Conservation (phyloP, 495 filamentous ascomycete genomes). For the Chaetomium tenue region DNA sequence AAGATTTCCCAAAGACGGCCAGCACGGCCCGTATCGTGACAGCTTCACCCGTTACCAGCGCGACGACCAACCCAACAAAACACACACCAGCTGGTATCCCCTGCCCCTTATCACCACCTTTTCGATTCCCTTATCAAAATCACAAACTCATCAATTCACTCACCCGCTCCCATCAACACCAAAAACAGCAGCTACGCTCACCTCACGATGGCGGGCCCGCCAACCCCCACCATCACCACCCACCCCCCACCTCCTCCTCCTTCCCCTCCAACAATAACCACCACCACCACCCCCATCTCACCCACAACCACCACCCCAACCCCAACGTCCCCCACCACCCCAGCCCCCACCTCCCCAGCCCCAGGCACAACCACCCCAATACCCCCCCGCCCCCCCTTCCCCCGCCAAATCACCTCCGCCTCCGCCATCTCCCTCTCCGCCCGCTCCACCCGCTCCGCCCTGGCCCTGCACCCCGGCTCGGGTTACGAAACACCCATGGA, state of each 20-base stretch:
- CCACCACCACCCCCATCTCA: too few relatives aligned
- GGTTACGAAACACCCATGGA: slow-evolving; percentile 5
- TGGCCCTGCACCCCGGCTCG: background rate
- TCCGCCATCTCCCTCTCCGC: too few relatives aligned
- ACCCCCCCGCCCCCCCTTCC: background rate
- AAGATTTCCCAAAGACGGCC: too few relatives aligned
- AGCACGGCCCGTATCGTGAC: too few relatives aligned
- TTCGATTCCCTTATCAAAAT: background rate
- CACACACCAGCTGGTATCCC: background rate
- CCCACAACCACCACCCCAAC: background rate
- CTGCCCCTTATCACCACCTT: background rate
- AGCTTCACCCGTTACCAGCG: too few relatives aligned
- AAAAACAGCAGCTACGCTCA: too few relatives aligned
- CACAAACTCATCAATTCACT: background rate
- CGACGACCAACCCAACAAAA: background rate
- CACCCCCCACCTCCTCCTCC: too few relatives aligned
- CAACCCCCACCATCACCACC: too few relatives aligned
- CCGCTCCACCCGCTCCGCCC: background rate
- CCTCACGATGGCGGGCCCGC: too few relatives aligned
- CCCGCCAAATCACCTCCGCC: background rate
- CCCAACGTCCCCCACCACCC: background rate
- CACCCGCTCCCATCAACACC: background rate
- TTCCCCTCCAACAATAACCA: background rate
- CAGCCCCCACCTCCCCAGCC: background rate
- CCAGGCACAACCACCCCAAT: background rate